Evolutionary conservation across 768 basidiomycete species (phyloP).

Genomic region (Suillus tomentosus): DNA sequence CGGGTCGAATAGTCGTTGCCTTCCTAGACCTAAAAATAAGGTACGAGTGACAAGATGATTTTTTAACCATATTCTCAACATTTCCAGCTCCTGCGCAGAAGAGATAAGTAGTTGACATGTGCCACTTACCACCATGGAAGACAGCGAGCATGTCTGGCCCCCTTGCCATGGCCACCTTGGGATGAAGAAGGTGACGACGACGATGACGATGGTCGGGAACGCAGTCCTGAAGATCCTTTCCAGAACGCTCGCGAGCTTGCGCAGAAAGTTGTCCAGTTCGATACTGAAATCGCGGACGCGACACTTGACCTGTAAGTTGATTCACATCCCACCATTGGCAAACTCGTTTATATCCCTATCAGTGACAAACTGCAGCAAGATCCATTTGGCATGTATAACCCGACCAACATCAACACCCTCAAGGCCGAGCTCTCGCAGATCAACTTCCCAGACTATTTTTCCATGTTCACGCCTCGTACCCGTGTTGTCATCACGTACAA

Average conservation of each 20-base stretch:
- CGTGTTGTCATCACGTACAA: conserved; percentile 84
- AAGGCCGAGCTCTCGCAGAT: conserved; percentile 72
- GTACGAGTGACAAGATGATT: too few relatives aligned
- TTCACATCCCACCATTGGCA: neutral
- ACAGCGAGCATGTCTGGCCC: conserved; percentile 55
- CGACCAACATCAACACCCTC: conserved; percentile 68
- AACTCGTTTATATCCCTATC: conserved; percentile 4
- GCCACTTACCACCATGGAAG: too few relatives aligned
- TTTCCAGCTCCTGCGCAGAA: too few relatives aligned
- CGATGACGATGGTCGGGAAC: conserved; percentile 33
- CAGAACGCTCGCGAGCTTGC: conserved; percentile 64
- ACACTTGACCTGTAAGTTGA: conserved; percentile 73
- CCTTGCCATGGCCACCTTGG: conserved; percentile 90
- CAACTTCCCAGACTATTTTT: conserved; percentile 82
- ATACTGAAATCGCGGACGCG: conserved; percentile 73
- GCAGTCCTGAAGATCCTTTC: conserved; percentile 34
- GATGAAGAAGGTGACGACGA: conserved; percentile 59
- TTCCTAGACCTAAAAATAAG: too few relatives aligned
- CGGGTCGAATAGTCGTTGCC: too few relatives aligned
- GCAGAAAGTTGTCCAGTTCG: conserved; percentile 72
- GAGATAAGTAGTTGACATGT: too few relatives aligned
- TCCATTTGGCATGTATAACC: conserved; percentile 89
- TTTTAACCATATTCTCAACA: too few relatives aligned
- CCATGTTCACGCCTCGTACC: conserved; percentile 76
- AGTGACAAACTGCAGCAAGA: conserved; percentile 75